A percentile compares a stretch with the other conserved stretches of the same genome.
These are phyloP conservation scores for Macrotyloma uniflorum DNA, from an alignment of 306 rosid species.

Conservation along the genomic window DNA sequence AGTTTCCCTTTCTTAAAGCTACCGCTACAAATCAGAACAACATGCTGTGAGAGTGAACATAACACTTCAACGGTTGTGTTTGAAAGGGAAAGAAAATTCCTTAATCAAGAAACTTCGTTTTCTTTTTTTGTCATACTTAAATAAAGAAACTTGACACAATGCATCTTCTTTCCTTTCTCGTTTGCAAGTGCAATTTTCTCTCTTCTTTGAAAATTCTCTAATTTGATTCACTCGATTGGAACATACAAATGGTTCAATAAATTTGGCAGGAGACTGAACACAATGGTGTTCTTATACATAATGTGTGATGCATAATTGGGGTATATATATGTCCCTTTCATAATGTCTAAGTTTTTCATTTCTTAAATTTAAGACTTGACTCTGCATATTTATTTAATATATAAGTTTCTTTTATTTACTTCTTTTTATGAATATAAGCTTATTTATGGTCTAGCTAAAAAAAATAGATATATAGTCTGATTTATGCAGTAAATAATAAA, in stretches of 20 bases:
- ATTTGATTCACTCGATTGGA: neutral
- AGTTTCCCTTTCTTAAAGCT: slow-evolving; percentile 80
- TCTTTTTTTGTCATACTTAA: neutral
- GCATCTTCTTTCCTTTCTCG: neutral
- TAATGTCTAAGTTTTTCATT: neutral
- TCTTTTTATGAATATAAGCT: too few relatives aligned
- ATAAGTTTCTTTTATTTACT: too few relatives aligned
- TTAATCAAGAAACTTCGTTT: slow-evolving; percentile 11
- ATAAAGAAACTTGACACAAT: neutral
- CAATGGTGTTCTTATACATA: neutral
- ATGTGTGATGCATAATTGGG: neutral
- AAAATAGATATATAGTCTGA: too few relatives aligned
- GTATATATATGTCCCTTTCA: neutral
- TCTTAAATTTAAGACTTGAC: slow-evolving; percentile 9
- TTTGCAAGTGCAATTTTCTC: neutral
- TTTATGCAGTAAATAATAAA: too few relatives aligned
- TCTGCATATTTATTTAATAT: too few relatives aligned
- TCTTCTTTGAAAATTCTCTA: neutral
- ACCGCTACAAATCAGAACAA: slow-evolving; percentile 50
- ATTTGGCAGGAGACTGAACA: slow-evolving; percentile 10
- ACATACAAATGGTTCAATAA: neutral
- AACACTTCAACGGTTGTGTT: slow-evolving; percentile 58
- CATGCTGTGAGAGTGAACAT: slow-evolving; percentile 44
- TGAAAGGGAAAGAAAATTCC: slow-evolving; percentile 44
- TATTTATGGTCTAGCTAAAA: too few relatives aligned